Evolutionary conservation across 257 asterid species (phyloP), one percentile per base, ranked within the genome.

Genomic region (Solanum paucissectum): DNA sequence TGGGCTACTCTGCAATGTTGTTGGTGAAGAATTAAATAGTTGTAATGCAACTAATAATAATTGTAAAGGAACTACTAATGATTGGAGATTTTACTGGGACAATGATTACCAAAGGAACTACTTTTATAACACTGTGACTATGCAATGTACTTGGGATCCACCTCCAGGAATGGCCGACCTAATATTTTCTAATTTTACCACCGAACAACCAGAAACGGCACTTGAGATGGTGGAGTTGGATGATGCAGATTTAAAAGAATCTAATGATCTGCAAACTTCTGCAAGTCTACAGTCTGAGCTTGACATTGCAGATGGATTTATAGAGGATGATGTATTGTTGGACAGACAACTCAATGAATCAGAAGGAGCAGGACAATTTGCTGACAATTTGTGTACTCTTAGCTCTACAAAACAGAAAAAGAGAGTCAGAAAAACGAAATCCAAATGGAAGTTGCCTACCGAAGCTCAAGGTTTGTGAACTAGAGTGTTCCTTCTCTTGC

Each of bases 81-180:
- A 92, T 44, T 96, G 98, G 98, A 79, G 66, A 68, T 85, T 91
- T 33, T 91, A 87, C 89, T 97, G 98, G 98, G 98, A 96, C 87
- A 93, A 93, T 12, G 88, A 89, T 89, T 91, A 94, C 92, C 87
- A 40, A 93, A 92, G 94, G 84, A 88, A 91, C 52, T 97, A 92
- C 95, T 95, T 89, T 84, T 93, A 91, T 88, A 95, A 97, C 88
- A 88, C 83, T 73, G 88, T 87, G 71, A 93, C 94, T 6, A 88
- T 92, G 76, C 99, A 92, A 88, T 95, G 96, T 37, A 93, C 95
- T 18, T 97, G 99, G 99, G 97, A 95, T 83, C 98, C 92, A 64
- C 98, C 99, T 87, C 82, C 84, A 42, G 98, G 93, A 73, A 90
- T 90, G 93, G 95, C 92, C n/a, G 89, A 89, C 87, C 79, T 91